These are phyloP conservation scores for Kodamaea alishanica DNA, from an alignment of 1,139 yeast genomes.

Conservation along the genomic window DNA sequence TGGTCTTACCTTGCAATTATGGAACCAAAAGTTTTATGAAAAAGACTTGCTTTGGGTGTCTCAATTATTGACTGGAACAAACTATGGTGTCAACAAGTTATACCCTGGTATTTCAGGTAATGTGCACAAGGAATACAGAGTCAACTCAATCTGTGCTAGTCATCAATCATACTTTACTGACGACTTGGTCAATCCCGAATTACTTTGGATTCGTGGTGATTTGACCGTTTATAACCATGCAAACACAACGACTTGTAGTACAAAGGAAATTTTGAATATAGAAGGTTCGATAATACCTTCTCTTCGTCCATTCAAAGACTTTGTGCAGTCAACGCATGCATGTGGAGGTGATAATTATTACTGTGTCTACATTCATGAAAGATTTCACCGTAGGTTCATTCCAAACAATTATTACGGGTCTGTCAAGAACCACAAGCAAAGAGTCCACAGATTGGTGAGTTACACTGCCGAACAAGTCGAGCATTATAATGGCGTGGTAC, in stretches of 20 bases:
- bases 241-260: conserved; percentile 2
- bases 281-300: conserved; percentile 13
- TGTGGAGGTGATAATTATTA: conserved; percentile 1
- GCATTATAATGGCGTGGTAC: conserved; percentile 4
- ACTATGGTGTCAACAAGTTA: conserved; percentile 7
- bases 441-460: conserved; percentile 6
- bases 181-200: conserved; percentile 7
- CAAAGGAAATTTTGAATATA: conserved; percentile 3
- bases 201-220: conserved; percentile 12
- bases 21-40: conserved; percentile 7
- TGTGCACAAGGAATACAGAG: conserved; percentile 7
- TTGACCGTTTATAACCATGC: conserved; percentile 3
- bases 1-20: conserved; percentile 10
- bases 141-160: conserved; percentile 10
- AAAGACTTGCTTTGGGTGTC: conserved; percentile 15
- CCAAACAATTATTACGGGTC: background rate
- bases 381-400: conserved; percentile 7
- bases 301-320: conserved; percentile 11
- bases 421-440: background rate
- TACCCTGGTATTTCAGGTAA: conserved; percentile 12
- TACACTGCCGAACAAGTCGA: conserved; percentile 6
- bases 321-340: conserved; percentile 2
- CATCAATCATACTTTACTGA: conserved; percentile 13
- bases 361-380: conserved; percentile 10
- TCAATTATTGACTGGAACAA: conserved; percentile 10